Percentiles rank a stretch among this genome's conserved stretches.
These are phyloP conservation scores for Coemansia sp. DNA, from an alignment of 192 early-diverging fungal species.

Conservation along the genomic window DNA sequence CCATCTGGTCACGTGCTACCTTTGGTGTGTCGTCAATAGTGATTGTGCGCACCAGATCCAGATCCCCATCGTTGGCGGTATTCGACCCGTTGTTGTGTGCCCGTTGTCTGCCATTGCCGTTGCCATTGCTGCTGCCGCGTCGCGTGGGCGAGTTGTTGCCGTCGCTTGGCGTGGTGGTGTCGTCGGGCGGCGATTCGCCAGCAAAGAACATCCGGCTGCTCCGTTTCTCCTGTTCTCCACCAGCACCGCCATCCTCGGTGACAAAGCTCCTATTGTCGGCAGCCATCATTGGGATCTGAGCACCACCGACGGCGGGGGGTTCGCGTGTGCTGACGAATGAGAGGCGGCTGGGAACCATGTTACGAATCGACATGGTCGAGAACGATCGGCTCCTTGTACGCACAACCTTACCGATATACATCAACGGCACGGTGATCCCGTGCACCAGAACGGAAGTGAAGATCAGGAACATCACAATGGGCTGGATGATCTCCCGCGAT, in stretches of 20 bases:
- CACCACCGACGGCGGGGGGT: slow-evolving; percentile 29
- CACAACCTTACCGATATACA: slow-evolving; percentile 67
- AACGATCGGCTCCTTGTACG: slow-evolving; percentile 45
- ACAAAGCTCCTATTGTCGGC: slow-evolving; percentile 9
- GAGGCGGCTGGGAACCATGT: slow-evolving; percentile 41
- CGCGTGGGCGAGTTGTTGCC: background rate
- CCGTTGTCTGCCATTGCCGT: background rate
- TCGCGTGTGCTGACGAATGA: slow-evolving; percentile 52
- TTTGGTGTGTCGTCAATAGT: slow-evolving; percentile 53
- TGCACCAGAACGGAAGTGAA: slow-evolving; percentile 85
- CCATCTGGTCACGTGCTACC: slow-evolving; percentile 43
- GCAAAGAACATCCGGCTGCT: slow-evolving; percentile 6
- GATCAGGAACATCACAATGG: slow-evolving; percentile 75
- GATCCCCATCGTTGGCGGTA: background rate
- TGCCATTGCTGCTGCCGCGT: background rate
- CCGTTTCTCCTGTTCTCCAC: background rate
- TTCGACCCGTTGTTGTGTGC: too few relatives aligned
- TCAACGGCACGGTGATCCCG: slow-evolving; percentile 76
- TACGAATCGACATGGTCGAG: slow-evolving; percentile 45
- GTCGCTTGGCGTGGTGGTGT: background rate
- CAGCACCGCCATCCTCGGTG: slow-evolving; percentile 8
- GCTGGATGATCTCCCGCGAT: slow-evolving; percentile 52
- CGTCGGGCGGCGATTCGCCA: background rate
- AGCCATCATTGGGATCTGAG: slow-evolving; percentile 37
- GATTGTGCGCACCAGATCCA: slow-evolving; percentile 45